Evolutionary conservation across 768 basidiomycete species (phyloP), one percentile per base, ranked within the genome.

Genomic region (Phlebiopsis gigantea): DNA sequence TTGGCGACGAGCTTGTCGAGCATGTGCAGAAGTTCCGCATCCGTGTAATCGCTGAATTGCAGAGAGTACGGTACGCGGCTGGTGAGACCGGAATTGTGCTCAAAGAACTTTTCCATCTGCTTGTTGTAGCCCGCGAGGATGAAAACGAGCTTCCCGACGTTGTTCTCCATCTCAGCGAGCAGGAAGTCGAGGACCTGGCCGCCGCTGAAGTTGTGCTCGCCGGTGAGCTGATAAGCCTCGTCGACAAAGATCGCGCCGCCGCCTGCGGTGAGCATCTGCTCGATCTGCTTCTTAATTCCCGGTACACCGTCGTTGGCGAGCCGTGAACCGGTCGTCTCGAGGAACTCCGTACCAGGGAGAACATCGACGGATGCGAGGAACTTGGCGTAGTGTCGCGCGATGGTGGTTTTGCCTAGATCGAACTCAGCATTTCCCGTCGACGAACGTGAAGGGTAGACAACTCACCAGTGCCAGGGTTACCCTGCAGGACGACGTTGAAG

Each of bases 101-200:
- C 85, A 57, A 88, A 88, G 70, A 88, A 88, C 44, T 76, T 81
- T 61, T 88, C 87, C 87, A 88, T 88, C 66, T 88, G 74, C 53
- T 79, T 83, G 65, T 72, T 78, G 65, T 88, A 88, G 4, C 87
- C 87, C 0, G 87, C 87, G 1, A 88, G 72, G 53, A 88, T 80
- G 69, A 88, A 88, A 10, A 86, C 82, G 5, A 87, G 60, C 5
- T 71, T 80, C 5, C 84, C 87, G 3, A 82, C 73, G 30, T 78
- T 75, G 63, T 88, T 87, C 62, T 88, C 85, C 83, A 88, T 88
- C 66, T 88, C 86, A 0, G 87, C 84, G 1, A 88, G 75, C 0
- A 88, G 74, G 63, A 81, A 87, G 58, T 88, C 85, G 4, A 88
- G 75, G 2, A 88, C 84, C 57, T 83, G 78, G 10, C 69, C 61